Evolutionary conservation across 2,329 filamentous ascomycete genomes (phyloP).

Genomic region (Colletotrichum theobromicola): DNA sequence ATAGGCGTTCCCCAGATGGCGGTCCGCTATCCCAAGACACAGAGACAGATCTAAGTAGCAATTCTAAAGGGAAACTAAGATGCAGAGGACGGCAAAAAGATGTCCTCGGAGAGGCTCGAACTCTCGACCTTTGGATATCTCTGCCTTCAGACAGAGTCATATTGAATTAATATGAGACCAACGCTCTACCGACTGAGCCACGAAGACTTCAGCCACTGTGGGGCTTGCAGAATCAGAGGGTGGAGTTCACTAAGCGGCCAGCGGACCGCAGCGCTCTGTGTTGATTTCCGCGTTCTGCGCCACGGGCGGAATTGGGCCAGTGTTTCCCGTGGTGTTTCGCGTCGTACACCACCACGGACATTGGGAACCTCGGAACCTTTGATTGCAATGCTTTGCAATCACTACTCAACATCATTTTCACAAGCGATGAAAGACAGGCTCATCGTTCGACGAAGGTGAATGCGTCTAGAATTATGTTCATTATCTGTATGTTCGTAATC

Average conservation of each 20-base stretch:
- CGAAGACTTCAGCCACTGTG: not conserved
- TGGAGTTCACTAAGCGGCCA: not conserved
- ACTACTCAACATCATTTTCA: rapidly evolving
- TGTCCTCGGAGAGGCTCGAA: conserved; percentile 21
- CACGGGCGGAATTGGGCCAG: not conserved
- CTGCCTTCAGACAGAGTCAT: not conserved
- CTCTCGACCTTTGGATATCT: conserved; percentile 20
- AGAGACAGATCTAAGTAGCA: not conserved
- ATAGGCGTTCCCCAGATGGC: not conserved
- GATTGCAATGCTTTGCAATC: not conserved
- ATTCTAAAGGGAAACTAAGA: rapidly evolving
- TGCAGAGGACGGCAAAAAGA: not conserved
- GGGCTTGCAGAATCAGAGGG: rapidly evolving
- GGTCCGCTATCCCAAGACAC: not conserved
- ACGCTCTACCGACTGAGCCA: conserved; percentile 22
- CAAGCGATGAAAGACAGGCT: not conserved
- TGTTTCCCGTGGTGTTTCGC: not conserved
- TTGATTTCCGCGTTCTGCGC: not conserved
- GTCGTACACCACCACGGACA: not conserved
- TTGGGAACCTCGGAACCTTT: not conserved
- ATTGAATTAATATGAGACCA: conserved; percentile 15
- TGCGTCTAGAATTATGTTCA: not conserved
- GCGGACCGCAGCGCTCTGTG: not conserved
- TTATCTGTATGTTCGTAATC: not conserved
- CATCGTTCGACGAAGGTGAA: not conserved